Conservation (phyloP, 306 rosid species). For the Abrus precatorius region DNA sequence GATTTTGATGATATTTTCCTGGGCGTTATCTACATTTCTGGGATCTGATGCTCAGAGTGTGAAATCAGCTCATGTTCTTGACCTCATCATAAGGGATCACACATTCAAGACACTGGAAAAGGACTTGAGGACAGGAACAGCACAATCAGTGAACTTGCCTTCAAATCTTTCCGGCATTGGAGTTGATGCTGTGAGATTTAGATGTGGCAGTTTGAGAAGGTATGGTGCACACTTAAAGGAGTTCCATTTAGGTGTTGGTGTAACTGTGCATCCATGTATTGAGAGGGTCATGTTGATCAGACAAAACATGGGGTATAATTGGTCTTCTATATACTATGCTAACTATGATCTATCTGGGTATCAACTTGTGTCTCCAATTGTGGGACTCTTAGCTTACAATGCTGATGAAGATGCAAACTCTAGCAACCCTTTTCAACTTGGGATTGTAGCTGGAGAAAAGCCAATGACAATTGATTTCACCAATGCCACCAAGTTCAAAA, state of each 20-base stretch:
- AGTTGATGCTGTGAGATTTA: constrained; percentile 65
- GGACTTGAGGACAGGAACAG: constrained; percentile 65
- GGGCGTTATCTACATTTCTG: constrained; percentile 44
- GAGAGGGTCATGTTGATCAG: constrained; percentile 84
- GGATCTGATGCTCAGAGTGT: constrained; percentile 61
- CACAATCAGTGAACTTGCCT: constrained; percentile 69
- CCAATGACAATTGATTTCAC: constrained; percentile 79
- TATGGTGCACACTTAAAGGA: constrained; percentile 86
- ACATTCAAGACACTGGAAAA: constrained; percentile 69
- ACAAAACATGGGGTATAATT: constrained; percentile 77
- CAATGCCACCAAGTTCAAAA: constrained; percentile 55
- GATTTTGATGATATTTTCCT: constrained; percentile 54
- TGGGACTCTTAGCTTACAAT: constrained; percentile 85
- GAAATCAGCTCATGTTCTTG: constrained; percentile 80
- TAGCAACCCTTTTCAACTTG: constrained; percentile 82
- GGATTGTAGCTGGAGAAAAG: constrained; percentile 69
- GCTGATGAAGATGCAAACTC: constrained; percentile 66
- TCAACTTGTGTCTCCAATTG: constrained; percentile 80
- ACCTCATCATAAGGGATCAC: constrained; percentile 83
- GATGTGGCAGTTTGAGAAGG: constrained; percentile 90
- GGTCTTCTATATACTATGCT: constrained; percentile 76
- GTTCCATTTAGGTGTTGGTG: constrained; percentile 72
- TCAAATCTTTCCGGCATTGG: constrained; percentile 79
- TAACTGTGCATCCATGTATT: constrained; percentile 79
- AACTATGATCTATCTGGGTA: constrained; percentile 79